Conservation (phyloP, 768 basidiomycete genomes). For the Phanerochaete carnosa region DNA sequence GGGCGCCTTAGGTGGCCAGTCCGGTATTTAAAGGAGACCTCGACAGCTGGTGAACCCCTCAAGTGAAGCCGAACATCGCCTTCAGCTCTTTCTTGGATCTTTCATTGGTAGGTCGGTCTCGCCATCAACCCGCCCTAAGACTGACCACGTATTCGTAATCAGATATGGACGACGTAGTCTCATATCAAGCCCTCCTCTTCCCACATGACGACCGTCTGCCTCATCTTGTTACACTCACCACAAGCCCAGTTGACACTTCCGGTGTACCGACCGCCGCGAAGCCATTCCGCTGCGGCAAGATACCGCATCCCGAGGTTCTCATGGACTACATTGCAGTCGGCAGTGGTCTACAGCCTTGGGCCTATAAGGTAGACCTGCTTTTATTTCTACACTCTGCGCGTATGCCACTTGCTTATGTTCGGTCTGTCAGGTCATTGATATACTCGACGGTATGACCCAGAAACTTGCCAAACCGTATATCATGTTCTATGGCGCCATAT, state of each 20-base stretch:
- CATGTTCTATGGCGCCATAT: slow-evolving; percentile 72
- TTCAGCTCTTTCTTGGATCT: no score
- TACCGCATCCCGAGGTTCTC: slow-evolving; percentile 81
- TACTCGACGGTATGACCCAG: slow-evolving; percentile 75
- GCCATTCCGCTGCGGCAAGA: slow-evolving; percentile 47
- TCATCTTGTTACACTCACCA: slow-evolving; percentile 72
- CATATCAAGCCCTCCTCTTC: slow-evolving; percentile 71
- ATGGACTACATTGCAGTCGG: slow-evolving; percentile 86
- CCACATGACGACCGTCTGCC: slow-evolving; percentile 79
- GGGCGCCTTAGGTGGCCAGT: no score
- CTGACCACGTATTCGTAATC: no score
- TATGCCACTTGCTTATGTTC: background rate
- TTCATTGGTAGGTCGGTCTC: no score
- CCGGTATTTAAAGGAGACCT: no score
- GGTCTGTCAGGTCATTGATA: slow-evolving; percentile 56
- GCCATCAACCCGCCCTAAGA: no score
- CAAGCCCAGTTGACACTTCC: slow-evolving; percentile 43
- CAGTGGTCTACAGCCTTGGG: slow-evolving; percentile 65
- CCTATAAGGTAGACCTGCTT: slow-evolving; percentile 54
- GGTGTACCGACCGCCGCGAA: slow-evolving; percentile 4
- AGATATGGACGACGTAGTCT: slow-evolving; percentile 58
- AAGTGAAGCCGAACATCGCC: no score
- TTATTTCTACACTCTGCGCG: background rate
- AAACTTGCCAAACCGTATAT: slow-evolving; percentile 79
- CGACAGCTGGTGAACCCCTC: no score